phyloP scores from a whole-genome alignment of 2,329 filamentous ascomycete genomes.

The Sporothrix mexicana region DNA sequence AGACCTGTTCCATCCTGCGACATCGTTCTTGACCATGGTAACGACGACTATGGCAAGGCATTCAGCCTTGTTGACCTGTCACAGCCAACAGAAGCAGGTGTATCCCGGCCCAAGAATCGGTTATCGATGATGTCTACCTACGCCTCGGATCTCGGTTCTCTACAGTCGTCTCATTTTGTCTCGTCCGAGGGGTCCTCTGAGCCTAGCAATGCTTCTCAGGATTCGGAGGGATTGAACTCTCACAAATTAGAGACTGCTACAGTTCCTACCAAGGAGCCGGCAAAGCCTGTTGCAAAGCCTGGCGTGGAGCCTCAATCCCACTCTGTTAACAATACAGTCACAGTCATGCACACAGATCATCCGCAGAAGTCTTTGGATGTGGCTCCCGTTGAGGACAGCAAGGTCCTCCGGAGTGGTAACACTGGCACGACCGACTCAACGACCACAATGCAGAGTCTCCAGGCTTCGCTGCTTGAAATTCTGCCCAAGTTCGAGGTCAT shows the following conservation, averaged over 20 bases:
- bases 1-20: background rate
- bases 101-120: background rate
- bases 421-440: background rate
- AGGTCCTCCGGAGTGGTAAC: background rate
- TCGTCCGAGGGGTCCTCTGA: background rate
- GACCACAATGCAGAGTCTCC: background rate
- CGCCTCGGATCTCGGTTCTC: constrained; percentile 34
- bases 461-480: constrained; percentile 12
- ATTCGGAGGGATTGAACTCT: too few relatives aligned
- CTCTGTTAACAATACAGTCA: background rate
- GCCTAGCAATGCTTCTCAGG: too few relatives aligned
- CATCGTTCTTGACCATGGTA: background rate
- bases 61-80: constrained; percentile 34
- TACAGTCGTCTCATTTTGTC: constrained; percentile 1
- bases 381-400: background rate
- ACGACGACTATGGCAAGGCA: constrained; percentile 15
- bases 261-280: background rate
- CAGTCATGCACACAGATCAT: background rate
- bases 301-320: background rate
- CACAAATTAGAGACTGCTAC: background rate
- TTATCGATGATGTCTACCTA: constrained; percentile 30
- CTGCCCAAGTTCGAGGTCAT: constrained; percentile 29
- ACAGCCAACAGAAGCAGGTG: background rate
- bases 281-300: background rate
- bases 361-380: background rate